phyloP scores from a whole-genome alignment of 768 basidiomycete species.

The Boletus bicolor region DNA sequence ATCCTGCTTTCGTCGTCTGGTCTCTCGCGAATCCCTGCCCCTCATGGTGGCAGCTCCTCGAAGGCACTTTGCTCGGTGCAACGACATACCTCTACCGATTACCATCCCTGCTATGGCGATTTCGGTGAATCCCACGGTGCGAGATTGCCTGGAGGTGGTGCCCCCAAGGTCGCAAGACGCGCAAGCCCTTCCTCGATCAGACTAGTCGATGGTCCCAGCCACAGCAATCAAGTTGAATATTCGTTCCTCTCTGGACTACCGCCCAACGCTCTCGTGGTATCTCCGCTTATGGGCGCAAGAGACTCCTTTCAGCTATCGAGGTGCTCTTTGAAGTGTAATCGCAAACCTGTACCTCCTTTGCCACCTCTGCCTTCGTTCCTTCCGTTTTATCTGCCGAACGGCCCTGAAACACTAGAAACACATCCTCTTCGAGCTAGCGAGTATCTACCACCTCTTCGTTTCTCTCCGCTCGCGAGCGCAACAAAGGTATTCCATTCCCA shows the following conservation, averaged over 20 bases:
- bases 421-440: neutral
- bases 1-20: neutral
- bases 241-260: constrained; percentile 26
- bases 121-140: constrained; percentile 3
- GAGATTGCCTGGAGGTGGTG: neutral
- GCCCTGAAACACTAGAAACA: neutral
- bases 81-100: neutral
- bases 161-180: constrained; percentile 1
- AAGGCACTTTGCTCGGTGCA: neutral
- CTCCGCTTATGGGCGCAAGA: constrained; percentile 23
- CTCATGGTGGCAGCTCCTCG: neutral
- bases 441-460: constrained; percentile 17
- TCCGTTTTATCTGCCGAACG: constrained; percentile 4
- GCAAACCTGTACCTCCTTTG: constrained; percentile 20
- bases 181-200: constrained; percentile 25
- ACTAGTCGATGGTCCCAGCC: constrained; percentile 17
- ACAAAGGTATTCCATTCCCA: constrained; percentile 4
- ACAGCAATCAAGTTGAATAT: constrained; percentile 16
- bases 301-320: constrained; percentile 31
- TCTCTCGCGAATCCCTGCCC: neutral
- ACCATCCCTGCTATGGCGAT: neutral
- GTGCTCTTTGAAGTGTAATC: constrained; percentile 7
- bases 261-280: constrained; percentile 10
- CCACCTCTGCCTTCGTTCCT: constrained; percentile 21
- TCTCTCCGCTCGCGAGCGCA: constrained; percentile 18